A percentile compares a stretch with the other conserved stretches of the same genome.
Evolutionary conservation across 2,329 filamentous ascomycete genomes (phyloP).

Genomic region (Thelonectria rubi): DNA sequence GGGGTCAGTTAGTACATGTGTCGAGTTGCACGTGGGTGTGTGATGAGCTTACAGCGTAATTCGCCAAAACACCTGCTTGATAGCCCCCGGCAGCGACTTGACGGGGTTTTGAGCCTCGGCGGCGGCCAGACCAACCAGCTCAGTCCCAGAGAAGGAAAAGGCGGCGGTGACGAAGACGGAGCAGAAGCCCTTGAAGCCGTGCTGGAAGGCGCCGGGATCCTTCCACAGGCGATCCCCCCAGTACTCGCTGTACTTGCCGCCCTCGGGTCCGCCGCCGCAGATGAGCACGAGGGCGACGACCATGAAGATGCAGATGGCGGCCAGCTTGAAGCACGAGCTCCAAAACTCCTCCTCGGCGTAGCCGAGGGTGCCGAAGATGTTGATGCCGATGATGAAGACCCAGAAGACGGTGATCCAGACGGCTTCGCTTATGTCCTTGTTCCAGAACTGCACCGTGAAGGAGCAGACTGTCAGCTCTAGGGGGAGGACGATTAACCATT

Average conservation of each 20-base stretch:
- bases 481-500: slow-evolving; percentile 61
- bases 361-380: slow-evolving; percentile 64
- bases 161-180: slow-evolving; percentile 75
- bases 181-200: slow-evolving; percentile 76
- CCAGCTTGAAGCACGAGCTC: slow-evolving; percentile 64
- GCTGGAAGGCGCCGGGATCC: slow-evolving; percentile 64
- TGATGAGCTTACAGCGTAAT: slow-evolving; percentile 51
- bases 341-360: slow-evolving; percentile 66
- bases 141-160: slow-evolving; percentile 74
- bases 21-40: no score
- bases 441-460: slow-evolving; percentile 63
- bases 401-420: slow-evolving; percentile 66
- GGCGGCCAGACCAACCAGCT: slow-evolving; percentile 74
- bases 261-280: slow-evolving; percentile 64
- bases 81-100: slow-evolving; percentile 77
- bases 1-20: not conserved
- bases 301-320: slow-evolving; percentile 69
- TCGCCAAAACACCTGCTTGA: slow-evolving; percentile 75
- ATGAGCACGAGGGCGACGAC: slow-evolving; percentile 66
- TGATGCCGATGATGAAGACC: slow-evolving; percentile 58
- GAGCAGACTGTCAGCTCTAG: slow-evolving; percentile 61
- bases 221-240: slow-evolving; percentile 51
- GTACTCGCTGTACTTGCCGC: slow-evolving; percentile 52
- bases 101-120: slow-evolving; percentile 74
- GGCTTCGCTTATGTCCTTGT: slow-evolving; percentile 53